Percentiles rank a stretch among this genome's conserved stretches.
Evolutionary conservation across 140 eudicot species (phyloP).

Genomic region (Cichorium intybus): DNA sequence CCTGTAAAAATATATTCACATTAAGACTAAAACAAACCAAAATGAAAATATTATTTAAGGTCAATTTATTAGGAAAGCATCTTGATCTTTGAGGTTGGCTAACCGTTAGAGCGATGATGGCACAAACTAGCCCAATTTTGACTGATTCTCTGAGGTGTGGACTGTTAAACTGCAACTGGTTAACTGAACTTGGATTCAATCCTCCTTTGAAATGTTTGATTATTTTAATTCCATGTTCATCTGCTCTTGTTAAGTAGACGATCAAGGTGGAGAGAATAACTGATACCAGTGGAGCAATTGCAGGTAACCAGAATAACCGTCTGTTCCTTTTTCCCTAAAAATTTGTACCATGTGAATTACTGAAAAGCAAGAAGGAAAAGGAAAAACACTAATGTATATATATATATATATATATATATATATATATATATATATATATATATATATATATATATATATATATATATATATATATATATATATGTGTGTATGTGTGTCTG

Average conservation of each 20-base stretch:
- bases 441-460: too few species aligned
- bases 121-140: conserved; percentile 54
- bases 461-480: too few species aligned
- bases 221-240: conserved; percentile 61
- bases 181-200: conserved; percentile 49
- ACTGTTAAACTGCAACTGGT: conserved; percentile 47
- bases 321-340: conserved; percentile 53
- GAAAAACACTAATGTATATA: too few species aligned
- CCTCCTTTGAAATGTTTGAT: conserved; percentile 66
- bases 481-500: too few species aligned
- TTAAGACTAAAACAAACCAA: background rate
- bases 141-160: conserved; percentile 49
- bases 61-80: background rate
- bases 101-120: conserved; percentile 61
- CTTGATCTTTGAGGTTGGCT: background rate
- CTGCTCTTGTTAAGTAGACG: conserved; percentile 58
- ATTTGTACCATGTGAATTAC: background rate
- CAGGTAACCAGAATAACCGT: conserved; percentile 68
- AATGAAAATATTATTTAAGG: background rate
- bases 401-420: too few species aligned
- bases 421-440: too few species aligned
- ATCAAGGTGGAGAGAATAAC: conserved; percentile 54
- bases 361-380: background rate
- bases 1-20: conserved; percentile 39
- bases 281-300: conserved; percentile 57